Evolutionary conservation across 2,329 filamentous ascomycete species (phyloP).

Genomic region (Mycosphaerella sp.): DNA sequence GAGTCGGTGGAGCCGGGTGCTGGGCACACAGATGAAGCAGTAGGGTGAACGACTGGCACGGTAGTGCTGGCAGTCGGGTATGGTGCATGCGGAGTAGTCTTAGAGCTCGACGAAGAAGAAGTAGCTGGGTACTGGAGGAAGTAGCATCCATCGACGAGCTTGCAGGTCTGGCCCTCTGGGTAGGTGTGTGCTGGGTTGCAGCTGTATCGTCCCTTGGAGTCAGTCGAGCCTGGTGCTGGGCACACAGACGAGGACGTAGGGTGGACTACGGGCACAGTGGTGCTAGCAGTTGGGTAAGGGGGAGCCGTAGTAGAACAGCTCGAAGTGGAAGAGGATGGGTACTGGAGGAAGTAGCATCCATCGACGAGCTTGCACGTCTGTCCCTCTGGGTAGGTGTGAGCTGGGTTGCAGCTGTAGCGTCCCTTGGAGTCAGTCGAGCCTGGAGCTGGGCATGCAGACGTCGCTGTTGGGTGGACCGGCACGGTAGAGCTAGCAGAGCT

Average conservation of each 20-base stretch:
- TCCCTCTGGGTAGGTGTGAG: constrained; percentile 19
- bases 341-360: constrained; percentile 14
- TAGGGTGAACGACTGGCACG: background rate
- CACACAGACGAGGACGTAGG: background rate
- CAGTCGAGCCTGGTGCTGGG: background rate
- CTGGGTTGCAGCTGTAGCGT: constrained; percentile 15
- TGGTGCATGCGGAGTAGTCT: background rate
- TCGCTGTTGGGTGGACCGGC: background rate
- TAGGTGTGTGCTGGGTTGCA: constrained; percentile 20
- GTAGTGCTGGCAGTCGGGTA: background rate
- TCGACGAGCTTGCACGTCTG: constrained; percentile 14
- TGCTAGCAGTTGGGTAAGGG: background rate
- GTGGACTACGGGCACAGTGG: background rate
- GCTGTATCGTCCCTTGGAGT: background rate
- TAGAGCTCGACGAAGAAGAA: background rate
- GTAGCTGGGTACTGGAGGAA: constrained; percentile 12
- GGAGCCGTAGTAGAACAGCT: background rate
- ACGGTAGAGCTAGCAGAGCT: too few relatives aligned
- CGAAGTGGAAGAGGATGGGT: constrained; percentile 2
- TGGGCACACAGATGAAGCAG: background rate
- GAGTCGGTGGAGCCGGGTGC: background rate
- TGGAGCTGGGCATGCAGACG: background rate
- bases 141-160: constrained; percentile 14
- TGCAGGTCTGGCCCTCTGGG: constrained; percentile 17
- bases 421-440: constrained; percentile 1